phyloP scores from a whole-genome alignment of 2,329 filamentous ascomycete species.

The Hymenoscyphus albidus region DNA sequence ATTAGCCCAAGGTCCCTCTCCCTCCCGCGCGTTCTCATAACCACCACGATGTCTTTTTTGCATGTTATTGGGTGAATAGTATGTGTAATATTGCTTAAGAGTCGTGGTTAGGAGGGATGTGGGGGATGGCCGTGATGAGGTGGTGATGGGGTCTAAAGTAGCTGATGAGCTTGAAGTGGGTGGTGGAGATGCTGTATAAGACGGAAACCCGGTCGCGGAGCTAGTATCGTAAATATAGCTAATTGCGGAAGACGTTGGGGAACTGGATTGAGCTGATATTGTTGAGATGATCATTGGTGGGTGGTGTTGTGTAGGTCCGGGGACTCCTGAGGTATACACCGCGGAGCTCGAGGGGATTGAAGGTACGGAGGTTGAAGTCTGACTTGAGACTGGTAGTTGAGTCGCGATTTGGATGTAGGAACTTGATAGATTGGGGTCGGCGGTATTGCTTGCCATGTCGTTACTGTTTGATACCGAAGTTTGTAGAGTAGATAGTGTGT shows the following conservation, averaged over 20 bases:
- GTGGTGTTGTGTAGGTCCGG: no score
- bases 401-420: neutral
- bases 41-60: neutral
- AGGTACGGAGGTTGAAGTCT: neutral
- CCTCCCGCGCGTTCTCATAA: neutral
- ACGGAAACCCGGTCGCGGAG: no score
- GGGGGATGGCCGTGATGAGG: no score
- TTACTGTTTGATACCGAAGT: neutral
- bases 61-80: neutral
- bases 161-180: no score
- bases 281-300: no score
- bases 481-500: neutral
- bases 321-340: neutral
- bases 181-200: no score
- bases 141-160: no score
- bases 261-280: no score
- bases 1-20: neutral
- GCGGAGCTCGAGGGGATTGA: neutral
- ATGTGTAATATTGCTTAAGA: no score
- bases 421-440: neutral
- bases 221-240: no score
- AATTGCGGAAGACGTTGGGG: no score
- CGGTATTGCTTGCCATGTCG: neutral
- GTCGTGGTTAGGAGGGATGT: no score
- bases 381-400: neutral